Evolutionary conservation across 148 eudicot genomes (phyloP).

Genomic region (Diospyros kaki): DNA sequence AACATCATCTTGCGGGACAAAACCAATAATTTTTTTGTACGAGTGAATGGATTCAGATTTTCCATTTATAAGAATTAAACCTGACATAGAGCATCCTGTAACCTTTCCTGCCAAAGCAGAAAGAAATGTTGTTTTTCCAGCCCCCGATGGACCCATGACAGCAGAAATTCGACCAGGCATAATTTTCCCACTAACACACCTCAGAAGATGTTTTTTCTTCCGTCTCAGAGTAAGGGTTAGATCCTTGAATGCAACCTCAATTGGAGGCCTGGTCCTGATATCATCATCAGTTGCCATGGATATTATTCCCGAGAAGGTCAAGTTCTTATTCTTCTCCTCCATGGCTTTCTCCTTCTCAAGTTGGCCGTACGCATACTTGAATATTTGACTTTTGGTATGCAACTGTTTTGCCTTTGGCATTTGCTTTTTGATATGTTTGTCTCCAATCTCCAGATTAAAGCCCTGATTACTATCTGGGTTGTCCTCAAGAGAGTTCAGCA

Average conservation of each 20-base stretch:
- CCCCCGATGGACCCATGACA: slow-evolving; percentile 94
- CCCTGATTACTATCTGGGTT: slow-evolving; percentile 57
- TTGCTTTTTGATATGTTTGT: slow-evolving; percentile 52
- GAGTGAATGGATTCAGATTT: slow-evolving; percentile 57
- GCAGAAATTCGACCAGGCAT: slow-evolving; percentile 81
- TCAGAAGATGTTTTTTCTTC: slow-evolving; percentile 57
- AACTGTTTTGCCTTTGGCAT: slow-evolving; percentile 47
- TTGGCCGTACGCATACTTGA: slow-evolving; percentile 83
- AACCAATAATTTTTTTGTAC: slow-evolving; percentile 68
- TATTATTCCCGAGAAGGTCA: slow-evolving; percentile 75
- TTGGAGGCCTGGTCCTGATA: slow-evolving; percentile 49
- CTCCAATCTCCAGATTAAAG: slow-evolving; percentile 56
- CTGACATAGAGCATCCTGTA: slow-evolving; percentile 54
- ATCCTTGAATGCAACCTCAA: slow-evolving; percentile 76
- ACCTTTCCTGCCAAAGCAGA: slow-evolving; percentile 67
- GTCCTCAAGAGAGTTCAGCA: slow-evolving; percentile 56
- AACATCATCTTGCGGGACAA: slow-evolving; percentile 92
- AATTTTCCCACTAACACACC: slow-evolving; percentile 69
- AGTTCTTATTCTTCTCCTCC: slow-evolving; percentile 53
- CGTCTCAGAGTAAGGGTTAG: slow-evolving; percentile 66
- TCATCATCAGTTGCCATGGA: slow-evolving; percentile 68
- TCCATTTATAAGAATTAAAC: slow-evolving; percentile 66
- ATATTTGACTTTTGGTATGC: slow-evolving; percentile 77
- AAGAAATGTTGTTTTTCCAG: slow-evolving; percentile 86
- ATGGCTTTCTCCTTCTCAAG: slow-evolving; percentile 88